A percentile compares a stretch with the other conserved stretches of the same genome.
Conservation (phyloP, 257 asterid species). For the Plantago major region DNA sequence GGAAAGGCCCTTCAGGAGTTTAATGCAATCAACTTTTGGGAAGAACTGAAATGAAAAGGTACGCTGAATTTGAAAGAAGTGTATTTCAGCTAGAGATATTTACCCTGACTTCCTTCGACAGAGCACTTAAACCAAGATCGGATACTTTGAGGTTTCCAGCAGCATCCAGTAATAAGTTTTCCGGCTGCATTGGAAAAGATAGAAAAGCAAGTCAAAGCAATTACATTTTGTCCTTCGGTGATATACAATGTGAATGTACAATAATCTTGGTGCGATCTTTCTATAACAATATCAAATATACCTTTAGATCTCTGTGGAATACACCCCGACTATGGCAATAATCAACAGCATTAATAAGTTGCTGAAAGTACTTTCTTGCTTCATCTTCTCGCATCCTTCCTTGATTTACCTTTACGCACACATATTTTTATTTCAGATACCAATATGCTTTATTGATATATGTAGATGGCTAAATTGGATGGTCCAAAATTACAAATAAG, state of each 20-base stretch:
- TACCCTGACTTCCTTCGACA: slow-evolving; percentile 95
- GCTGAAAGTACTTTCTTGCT: slow-evolving; percentile 88
- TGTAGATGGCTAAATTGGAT: not conserved
- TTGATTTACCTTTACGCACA: slow-evolving; percentile 57
- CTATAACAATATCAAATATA: slow-evolving; percentile 13
- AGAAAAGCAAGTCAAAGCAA: slow-evolving; percentile 7
- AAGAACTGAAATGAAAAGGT: too few species aligned
- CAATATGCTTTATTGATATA: not conserved
- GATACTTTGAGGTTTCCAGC: slow-evolving; percentile 90
- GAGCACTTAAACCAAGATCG: slow-evolving; percentile 93
- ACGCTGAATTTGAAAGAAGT: too few species aligned
- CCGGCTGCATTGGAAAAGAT: slow-evolving; percentile 55
- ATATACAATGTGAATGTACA: not conserved
- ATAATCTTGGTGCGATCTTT: not conserved
- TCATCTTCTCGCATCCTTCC: slow-evolving; percentile 89
- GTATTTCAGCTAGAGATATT: slow-evolving; percentile 4
- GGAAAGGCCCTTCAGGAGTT: too few species aligned
- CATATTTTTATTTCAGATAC: slow-evolving; percentile 18
- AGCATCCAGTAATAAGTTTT: slow-evolving; percentile 74
- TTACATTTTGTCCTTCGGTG: not conserved
- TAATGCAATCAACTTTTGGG: too few species aligned
- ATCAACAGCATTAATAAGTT: slow-evolving; percentile 85
- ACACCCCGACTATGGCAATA: slow-evolving; percentile 98
- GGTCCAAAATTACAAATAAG: not conserved
- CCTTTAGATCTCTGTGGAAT: slow-evolving; percentile 92